Conservation (phyloP, 305 asterid genomes). For the Lippia alba region DNA sequence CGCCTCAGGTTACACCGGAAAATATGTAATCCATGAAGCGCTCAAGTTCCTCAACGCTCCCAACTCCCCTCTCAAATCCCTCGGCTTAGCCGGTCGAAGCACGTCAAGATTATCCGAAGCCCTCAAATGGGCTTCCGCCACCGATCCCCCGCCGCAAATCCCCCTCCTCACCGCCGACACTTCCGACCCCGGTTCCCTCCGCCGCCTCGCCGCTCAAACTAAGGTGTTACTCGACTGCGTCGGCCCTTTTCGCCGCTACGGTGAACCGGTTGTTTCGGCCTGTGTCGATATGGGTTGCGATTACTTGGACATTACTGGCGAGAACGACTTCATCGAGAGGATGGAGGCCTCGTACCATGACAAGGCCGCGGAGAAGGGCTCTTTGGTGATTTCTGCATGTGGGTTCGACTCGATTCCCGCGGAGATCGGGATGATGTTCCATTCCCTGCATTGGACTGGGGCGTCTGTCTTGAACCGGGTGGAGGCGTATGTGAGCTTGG, state of each 20-base stretch:
- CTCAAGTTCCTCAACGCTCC: slow-evolving; percentile 79
- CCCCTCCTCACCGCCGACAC: slow-evolving; percentile 81
- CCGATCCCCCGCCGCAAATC: slow-evolving; percentile 59
- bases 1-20: slow-evolving; percentile 94
- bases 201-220: slow-evolving; percentile 59
- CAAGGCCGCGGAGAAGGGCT: slow-evolving; percentile 66
- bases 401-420: slow-evolving; percentile 94
- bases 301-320: slow-evolving; percentile 88
- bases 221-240: slow-evolving; percentile 74
- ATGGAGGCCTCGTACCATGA: slow-evolving; percentile 71
- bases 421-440: slow-evolving; percentile 81
- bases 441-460: slow-evolving; percentile 66
- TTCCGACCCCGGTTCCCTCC: slow-evolving; percentile 64
- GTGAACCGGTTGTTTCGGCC: slow-evolving; percentile 81
- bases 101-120: slow-evolving; percentile 61
- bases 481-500: slow-evolving; percentile 81
- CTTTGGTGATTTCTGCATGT: slow-evolving; percentile 78
- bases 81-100: slow-evolving; percentile 87
- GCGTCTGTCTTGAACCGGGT: slow-evolving; percentile 63
- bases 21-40: slow-evolving; percentile 83
- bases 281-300: slow-evolving; percentile 83
- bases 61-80: slow-evolving; percentile 67
- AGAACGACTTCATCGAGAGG: slow-evolving; percentile 93
- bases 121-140: slow-evolving; percentile 68
- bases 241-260: slow-evolving; percentile 86